Evolutionary conservation across 2,329 filamentous ascomycete species (phyloP).

Genomic region (Apiospora aurea): DNA sequence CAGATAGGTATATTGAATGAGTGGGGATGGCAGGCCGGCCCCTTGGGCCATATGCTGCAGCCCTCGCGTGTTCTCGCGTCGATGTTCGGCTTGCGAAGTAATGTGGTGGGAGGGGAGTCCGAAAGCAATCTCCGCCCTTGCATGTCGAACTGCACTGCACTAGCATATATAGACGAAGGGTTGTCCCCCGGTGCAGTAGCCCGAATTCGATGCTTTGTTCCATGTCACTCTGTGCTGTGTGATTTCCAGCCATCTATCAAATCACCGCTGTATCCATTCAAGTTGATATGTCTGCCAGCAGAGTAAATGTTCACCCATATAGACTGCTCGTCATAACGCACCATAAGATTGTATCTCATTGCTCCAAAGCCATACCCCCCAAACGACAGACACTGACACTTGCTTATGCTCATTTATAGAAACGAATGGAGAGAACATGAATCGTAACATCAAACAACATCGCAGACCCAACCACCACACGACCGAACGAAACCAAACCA

Average conservation of each 20-base stretch:
- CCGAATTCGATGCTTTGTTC: no score
- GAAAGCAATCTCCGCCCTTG: background rate
- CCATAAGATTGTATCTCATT: background rate
- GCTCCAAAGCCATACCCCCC: no score
- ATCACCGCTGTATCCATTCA: background rate
- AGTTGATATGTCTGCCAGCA: background rate
- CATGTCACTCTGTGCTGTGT: no score
- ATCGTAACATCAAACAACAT: background rate
- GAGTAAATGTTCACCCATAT: background rate
- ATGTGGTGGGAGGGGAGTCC: background rate
- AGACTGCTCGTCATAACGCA: background rate
- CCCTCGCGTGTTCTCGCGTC: background rate
- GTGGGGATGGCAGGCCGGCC: background rate
- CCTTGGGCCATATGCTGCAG: background rate
- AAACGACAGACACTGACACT: background rate
- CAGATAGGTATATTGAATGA: background rate
- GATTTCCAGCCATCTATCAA: no score
- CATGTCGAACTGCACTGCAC: background rate
- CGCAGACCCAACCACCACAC: no score
- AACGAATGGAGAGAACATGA: conserved; percentile 11
- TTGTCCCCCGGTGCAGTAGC: background rate
- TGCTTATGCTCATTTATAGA: background rate
- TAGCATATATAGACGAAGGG: background rate
- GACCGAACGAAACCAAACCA: background rate
- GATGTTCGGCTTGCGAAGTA: background rate